A percentile compares a stretch with the other conserved stretches of the same genome.
phyloP scores from a whole-genome alignment of 106 monocot genomes.

The Amphibolis antarctica region DNA sequence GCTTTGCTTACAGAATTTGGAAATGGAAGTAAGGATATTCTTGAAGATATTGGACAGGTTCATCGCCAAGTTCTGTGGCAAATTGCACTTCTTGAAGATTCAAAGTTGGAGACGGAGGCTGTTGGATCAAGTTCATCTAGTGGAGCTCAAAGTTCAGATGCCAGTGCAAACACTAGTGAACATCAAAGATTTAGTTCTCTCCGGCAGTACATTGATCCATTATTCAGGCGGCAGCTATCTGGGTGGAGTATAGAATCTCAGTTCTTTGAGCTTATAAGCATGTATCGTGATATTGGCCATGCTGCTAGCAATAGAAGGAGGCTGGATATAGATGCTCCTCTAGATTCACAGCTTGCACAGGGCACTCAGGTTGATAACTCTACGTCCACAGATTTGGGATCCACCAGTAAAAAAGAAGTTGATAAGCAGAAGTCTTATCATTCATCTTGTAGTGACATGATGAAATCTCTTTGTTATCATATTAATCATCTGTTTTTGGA shows the following conservation, averaged over 20 bases:
- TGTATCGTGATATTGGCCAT: slow-evolving; percentile 81
- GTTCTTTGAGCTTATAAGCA: slow-evolving; percentile 85
- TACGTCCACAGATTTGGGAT: slow-evolving; percentile 23
- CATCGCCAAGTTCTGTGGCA: slow-evolving; percentile 92
- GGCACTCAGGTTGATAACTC: slow-evolving; percentile 22
- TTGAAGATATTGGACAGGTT: slow-evolving; percentile 79
- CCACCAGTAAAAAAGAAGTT: slow-evolving; percentile 30
- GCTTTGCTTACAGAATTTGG: slow-evolving; percentile 85
- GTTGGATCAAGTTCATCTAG: slow-evolving; percentile 27
- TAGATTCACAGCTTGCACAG: slow-evolving; percentile 21
- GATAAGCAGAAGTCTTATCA: slow-evolving; percentile 65
- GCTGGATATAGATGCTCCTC: slow-evolving; percentile 38
- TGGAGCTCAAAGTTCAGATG: slow-evolving; percentile 33
- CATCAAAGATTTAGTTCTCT: slow-evolving; percentile 63
- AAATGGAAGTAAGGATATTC: slow-evolving; percentile 68
- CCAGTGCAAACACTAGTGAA: slow-evolving; percentile 35
- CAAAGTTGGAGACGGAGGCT: slow-evolving; percentile 39
- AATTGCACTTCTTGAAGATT: slow-evolving; percentile 78
- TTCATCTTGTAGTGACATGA: slow-evolving; percentile 79
- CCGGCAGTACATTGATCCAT: slow-evolving; percentile 82
- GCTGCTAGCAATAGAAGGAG: slow-evolving; percentile 40
- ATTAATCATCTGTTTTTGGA: slow-evolving; percentile 88
- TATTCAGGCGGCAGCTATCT: slow-evolving; percentile 64
- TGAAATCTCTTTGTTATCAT: slow-evolving; percentile 90
- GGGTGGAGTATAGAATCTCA: slow-evolving; percentile 93